Evolutionary conservation across 805 yeast species (phyloP), one percentile per base, ranked within the genome.

Genomic region (Saitoella complicata): DNA sequence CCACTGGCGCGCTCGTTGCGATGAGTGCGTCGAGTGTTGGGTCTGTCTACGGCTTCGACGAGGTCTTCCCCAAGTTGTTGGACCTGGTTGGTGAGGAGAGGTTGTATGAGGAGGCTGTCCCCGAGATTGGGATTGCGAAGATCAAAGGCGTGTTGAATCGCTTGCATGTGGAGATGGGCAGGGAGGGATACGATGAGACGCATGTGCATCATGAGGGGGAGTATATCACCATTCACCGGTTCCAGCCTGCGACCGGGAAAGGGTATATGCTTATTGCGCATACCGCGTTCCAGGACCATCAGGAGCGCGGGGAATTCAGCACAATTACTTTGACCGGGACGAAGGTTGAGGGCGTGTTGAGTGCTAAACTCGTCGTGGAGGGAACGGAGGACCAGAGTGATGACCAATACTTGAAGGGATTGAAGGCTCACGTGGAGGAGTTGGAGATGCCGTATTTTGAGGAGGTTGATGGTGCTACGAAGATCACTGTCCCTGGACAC

Each of bases 201-300:
- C 88, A 83, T 59, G 82, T 88, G 37, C 96, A 88, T 57, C 95
- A 83, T 55, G 94, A 86, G 50, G 95, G 83, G 9, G 94, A 87
- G 59, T 88, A 71, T 59, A 83, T 88, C 47, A 87, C 96, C 0
- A 76, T 88, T 45, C 96, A 88, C 60, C 69, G 97, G 53, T 72
- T 78, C 31, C 83, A 84, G 58, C 80, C 93, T 0, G 72, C 75
- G 51, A 76, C 85, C 1, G 97, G 97, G 1, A 71, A 72, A 47
- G 98, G 98, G 2, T 83, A 81, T 75, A 85, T 82, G 53, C 67
- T 91, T 54, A 72, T 88, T 55, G 94, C 95, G 0, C 73, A 95
- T 57, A 76, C 91, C 1, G 85, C 84, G 57, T 91, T 91, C 53
- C 45, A 51, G 29, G 69, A 75, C 4, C 1, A 33, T 4, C 36